Evolutionary conservation across 2,329 filamentous ascomycete genomes (phyloP).

Genomic region (Ceratocystis papillata): DNA sequence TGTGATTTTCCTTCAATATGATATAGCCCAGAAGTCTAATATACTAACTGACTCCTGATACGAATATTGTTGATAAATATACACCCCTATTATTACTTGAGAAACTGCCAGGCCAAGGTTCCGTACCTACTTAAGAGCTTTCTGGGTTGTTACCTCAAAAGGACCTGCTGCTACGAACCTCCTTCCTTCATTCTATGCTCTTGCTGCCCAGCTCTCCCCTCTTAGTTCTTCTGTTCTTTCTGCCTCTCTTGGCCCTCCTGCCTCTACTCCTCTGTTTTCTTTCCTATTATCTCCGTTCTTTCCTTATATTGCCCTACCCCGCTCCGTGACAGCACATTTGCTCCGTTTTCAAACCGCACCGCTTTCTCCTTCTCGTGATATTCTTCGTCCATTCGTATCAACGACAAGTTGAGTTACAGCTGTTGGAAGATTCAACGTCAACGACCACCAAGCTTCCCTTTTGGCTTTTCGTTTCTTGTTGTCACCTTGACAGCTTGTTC

Average conservation of each 20-base stretch:
- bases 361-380: not conserved
- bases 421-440: not conserved
- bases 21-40: slow-evolving; percentile 3
- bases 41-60: not conserved
- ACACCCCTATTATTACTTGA: not conserved
- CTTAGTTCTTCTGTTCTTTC: not conserved
- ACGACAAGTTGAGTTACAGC: not conserved
- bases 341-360: not conserved
- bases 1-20: not conserved
- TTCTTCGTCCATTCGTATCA: not conserved
- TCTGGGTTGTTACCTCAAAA: not conserved
- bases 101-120: not conserved
- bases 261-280: not conserved
- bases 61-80: not conserved
- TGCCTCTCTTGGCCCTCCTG: not conserved
- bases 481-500: not conserved
- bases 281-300: not conserved
- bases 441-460: not conserved
- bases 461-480: not conserved
- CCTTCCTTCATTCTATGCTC: not conserved
- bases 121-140: slow-evolving; percentile 1
- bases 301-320: not conserved
- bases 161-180: not conserved
- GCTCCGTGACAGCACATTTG: not conserved
- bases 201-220: not conserved